A percentile compares a stretch with the other conserved stretches of the same genome.
phyloP scores from a whole-genome alignment of 495 filamentous ascomycete genomes.

The Aspergillus leporis region DNA sequence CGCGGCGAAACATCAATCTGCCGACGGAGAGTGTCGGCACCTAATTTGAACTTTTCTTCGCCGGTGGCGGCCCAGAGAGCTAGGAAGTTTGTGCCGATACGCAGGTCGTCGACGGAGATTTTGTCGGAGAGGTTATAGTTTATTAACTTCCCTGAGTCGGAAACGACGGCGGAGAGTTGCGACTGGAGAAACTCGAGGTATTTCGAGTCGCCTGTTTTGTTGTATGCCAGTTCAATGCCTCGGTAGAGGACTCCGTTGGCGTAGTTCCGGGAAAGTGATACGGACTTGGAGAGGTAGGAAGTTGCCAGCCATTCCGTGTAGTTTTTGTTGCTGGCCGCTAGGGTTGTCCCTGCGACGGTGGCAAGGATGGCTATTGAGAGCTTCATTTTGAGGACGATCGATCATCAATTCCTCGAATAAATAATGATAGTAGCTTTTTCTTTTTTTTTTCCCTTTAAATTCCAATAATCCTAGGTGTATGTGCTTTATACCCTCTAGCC shows the following conservation, averaged over 20 bases:
- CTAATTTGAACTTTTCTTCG: slow-evolving; percentile 18
- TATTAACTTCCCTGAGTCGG: slow-evolving; percentile 9
- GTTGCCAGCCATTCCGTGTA: slow-evolving; percentile 13
- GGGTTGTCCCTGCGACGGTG: neutral
- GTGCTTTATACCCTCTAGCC: neutral
- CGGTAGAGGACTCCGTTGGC: slow-evolving; percentile 14
- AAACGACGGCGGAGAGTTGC: slow-evolving; percentile 14
- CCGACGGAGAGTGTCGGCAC: slow-evolving; percentile 10
- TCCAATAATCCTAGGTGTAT: neutral
- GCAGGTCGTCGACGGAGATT: slow-evolving; percentile 17
- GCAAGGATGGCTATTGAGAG: neutral
- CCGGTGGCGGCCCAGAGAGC: slow-evolving; percentile 14
- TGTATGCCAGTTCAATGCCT: slow-evolving; percentile 20
- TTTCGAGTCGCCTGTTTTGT: slow-evolving; percentile 13
- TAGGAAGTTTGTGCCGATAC: slow-evolving; percentile 18
- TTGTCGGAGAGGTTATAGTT: slow-evolving; percentile 11
- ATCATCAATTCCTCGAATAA: neutral
- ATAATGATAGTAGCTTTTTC: neutral
- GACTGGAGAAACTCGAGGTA: slow-evolving; percentile 13
- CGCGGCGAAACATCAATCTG: slow-evolving; percentile 19
- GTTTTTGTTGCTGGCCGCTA: slow-evolving; percentile 2
- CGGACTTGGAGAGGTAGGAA: slow-evolving; percentile 4
- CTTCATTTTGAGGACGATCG: neutral
- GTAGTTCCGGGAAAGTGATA: slow-evolving; percentile 4
- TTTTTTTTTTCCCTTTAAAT: neutral